phyloP scores from a whole-genome alignment of 2,329 filamentous ascomycete species.

The Colletotrichum sp. region DNA sequence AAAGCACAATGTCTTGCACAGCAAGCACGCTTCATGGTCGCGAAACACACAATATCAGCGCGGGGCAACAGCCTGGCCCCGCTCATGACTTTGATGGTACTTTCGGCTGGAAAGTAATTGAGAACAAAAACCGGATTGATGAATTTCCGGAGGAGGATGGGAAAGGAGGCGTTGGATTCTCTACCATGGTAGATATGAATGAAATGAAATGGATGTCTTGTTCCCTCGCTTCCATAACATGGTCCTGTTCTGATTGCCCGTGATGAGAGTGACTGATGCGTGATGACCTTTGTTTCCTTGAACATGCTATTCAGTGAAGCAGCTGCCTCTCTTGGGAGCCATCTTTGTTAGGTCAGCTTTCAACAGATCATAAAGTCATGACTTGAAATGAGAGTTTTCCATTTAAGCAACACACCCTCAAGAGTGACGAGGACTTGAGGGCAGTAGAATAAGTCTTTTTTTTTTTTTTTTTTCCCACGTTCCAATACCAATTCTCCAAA shows the following conservation, averaged over 20 bases:
- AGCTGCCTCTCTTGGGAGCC: neutral
- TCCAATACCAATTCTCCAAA: neutral
- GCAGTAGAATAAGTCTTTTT: neutral
- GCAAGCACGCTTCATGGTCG: neutral
- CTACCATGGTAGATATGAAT: conserved; percentile 21
- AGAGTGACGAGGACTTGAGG: neutral
- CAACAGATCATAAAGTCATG: neutral
- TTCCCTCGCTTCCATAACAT: neutral
- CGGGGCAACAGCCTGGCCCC: neutral
- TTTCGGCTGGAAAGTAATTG: neutral
- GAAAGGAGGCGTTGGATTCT: neutral
- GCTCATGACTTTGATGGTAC: neutral
- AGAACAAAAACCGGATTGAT: neutral
- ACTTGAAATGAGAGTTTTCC: too few relatives aligned
- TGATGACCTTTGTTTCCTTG: neutral
- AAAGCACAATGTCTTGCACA: neutral
- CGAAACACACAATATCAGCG: neutral
- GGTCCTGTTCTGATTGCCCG: too few relatives aligned
- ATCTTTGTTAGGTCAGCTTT: neutral
- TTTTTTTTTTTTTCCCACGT: accelerated
- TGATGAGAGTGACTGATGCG: neutral
- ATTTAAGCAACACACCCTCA: too few relatives aligned
- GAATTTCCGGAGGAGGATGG: neutral
- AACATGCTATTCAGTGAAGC: neutral
- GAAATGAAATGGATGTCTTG: conserved; percentile 23